phyloP scores from a whole-genome alignment of 2,329 filamentous ascomycete species.

The Geoglossum cookeanum region DNA sequence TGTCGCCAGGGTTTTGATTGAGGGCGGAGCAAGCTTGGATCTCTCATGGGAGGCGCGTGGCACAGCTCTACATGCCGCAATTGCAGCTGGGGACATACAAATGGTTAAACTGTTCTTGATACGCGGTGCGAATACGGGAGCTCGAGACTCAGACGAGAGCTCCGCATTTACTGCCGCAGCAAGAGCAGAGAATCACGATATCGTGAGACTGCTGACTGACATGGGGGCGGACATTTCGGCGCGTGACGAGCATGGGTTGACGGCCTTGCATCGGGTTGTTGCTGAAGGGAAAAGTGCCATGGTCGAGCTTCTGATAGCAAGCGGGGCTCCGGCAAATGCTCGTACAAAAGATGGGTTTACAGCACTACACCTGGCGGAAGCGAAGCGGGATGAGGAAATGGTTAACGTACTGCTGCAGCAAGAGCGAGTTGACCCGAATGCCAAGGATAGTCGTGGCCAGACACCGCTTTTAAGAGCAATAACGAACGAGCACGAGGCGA shows the following conservation, averaged over 20 bases:
- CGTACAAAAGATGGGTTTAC: background rate
- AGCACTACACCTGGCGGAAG: background rate
- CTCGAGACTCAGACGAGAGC: background rate
- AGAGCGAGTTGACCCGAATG: background rate
- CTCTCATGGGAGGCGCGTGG: background rate
- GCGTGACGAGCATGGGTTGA: background rate
- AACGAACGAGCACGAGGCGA: slow-evolving; percentile 19
- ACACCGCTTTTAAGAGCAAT: slow-evolving; percentile 21
- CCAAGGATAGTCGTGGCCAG: background rate
- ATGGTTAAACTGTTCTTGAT: background rate
- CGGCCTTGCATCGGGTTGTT: background rate
- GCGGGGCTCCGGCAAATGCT: background rate
- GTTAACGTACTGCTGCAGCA: background rate
- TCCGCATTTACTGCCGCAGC: background rate
- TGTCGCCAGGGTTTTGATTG: background rate
- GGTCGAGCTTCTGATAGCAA: background rate
- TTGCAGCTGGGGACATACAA: background rate
- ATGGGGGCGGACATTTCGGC: background rate
- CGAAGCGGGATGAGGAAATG: background rate
- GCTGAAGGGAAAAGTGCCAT: background rate
- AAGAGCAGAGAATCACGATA: background rate
- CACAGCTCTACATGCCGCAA: background rate
- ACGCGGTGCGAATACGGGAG: background rate
- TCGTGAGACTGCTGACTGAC: background rate
- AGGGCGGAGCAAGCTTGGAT: background rate